Evolutionary conservation across 1,284 basidiomycete species (phyloP).

Genomic region (Ustilago curta): DNA sequence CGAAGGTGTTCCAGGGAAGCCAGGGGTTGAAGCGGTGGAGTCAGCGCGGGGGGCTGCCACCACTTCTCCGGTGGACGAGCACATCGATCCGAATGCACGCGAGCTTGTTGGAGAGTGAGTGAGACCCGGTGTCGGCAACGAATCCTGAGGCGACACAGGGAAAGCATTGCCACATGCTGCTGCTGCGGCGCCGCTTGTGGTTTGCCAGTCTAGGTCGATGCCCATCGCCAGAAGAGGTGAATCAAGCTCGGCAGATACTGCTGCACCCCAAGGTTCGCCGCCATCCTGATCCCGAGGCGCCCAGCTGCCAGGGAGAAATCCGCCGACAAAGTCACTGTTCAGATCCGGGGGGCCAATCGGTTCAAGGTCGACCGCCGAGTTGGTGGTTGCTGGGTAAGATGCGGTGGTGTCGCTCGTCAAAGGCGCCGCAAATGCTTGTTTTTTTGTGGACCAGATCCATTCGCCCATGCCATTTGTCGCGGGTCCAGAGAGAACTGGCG

Average conservation of each 20-base stretch:
- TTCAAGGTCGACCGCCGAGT: background rate
- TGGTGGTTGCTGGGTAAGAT: background rate
- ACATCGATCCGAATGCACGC: background rate
- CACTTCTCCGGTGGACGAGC: background rate
- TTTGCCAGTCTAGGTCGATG: constrained; percentile 11
- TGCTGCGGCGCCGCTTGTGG: background rate
- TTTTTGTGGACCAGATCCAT: constrained; percentile 20
- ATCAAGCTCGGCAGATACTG: constrained; percentile 4
- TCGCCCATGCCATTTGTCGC: constrained; percentile 3
- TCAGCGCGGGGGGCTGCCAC: background rate
- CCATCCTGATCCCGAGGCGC: constrained; percentile 1
- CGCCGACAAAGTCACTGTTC: background rate
- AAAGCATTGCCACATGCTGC: background rate
- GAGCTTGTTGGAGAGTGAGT: constrained; percentile 14
- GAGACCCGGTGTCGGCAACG: constrained; percentile 17
- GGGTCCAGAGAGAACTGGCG: constrained; percentile 2
- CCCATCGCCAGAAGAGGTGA: background rate
- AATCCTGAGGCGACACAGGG: constrained; percentile 8
- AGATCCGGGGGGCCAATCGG: background rate
- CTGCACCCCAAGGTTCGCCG: background rate
- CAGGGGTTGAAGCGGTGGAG: constrained; percentile 12
- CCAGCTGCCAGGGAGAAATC: constrained; percentile 6
- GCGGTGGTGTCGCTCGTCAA: constrained; percentile 2
- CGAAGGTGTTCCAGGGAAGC: background rate
- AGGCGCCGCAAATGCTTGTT: constrained; percentile 10